These are phyloP conservation scores for Citrullus mucosospermus DNA, from an alignment of 306 rosid genomes.

Conservation along the genomic window DNA sequence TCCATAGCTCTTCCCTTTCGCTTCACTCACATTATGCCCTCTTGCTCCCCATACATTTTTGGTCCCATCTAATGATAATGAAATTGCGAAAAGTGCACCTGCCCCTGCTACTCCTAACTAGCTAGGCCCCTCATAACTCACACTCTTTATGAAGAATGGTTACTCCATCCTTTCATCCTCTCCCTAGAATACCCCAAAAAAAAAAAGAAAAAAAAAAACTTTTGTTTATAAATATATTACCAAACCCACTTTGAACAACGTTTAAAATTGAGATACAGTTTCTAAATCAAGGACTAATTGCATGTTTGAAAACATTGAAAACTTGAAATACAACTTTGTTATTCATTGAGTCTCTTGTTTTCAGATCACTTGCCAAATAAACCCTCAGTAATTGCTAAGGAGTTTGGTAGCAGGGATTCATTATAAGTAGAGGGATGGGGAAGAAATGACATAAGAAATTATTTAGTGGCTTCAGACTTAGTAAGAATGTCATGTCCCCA, in stretches of 20 bases:
- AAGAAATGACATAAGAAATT: background rate
- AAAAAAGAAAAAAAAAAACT: too few relatives aligned
- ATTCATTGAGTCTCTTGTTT: background rate
- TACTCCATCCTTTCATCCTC: background rate
- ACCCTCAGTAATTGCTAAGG: background rate
- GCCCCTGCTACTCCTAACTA: background rate
- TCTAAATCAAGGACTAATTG: background rate
- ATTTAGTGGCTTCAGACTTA: background rate
- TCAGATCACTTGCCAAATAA: background rate
- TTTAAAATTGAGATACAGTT: background rate
- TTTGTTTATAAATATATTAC: background rate
- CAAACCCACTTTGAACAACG: background rate
- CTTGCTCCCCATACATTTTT: background rate
- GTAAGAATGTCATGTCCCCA: background rate
- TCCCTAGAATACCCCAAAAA: background rate
- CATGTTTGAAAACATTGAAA: too few relatives aligned
- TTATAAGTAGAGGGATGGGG: background rate
- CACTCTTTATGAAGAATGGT: background rate
- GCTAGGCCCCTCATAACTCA: background rate
- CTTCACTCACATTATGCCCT: background rate
- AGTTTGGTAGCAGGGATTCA: background rate
- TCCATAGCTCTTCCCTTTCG: background rate
- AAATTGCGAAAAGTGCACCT: background rate
- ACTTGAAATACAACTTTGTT: background rate
- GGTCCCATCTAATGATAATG: background rate